Conservation (phyloP, 495 filamentous ascomycete species). For the Parathielavia appendiculata region DNA sequence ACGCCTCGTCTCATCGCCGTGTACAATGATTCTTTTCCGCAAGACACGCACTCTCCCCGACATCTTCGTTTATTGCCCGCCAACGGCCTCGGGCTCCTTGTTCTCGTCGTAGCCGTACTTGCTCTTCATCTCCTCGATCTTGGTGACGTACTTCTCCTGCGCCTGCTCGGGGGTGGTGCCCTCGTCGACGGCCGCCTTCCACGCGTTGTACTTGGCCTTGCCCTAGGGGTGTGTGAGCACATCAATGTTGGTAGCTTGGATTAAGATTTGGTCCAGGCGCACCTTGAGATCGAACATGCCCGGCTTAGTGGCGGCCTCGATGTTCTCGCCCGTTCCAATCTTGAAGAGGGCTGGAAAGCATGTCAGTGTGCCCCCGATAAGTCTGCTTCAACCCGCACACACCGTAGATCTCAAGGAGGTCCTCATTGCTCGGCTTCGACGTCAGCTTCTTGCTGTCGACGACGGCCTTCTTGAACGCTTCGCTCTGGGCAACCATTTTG, state of each 20-base stretch:
- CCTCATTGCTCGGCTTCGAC: constrained; percentile 52
- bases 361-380: not conserved
- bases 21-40: not conserved
- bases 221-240: constrained; percentile 44
- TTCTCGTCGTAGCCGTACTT: constrained; percentile 57
- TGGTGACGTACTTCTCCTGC: constrained; percentile 68
- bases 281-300: constrained; percentile 57
- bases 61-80: constrained; percentile 21
- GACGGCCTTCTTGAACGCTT: constrained; percentile 56
- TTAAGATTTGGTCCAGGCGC: constrained; percentile 8
- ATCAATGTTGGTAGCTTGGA: not conserved
- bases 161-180: constrained; percentile 55
- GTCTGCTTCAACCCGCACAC: constrained; percentile 7
- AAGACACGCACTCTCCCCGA: not conserved
- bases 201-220: constrained; percentile 74
- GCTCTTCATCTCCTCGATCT: constrained; percentile 63
- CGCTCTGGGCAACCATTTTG: constrained; percentile 43
- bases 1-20: not conserved
- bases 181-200: constrained; percentile 58
- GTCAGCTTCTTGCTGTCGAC: constrained; percentile 61
- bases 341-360: constrained; percentile 46
- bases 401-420: constrained; percentile 52
- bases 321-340: constrained; percentile 46
- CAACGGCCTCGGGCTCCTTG: constrained; percentile 53
- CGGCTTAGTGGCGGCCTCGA: constrained; percentile 39